Conservation (phyloP, 2,329 filamentous ascomycete genomes). For the Tolypocladium pustulatum region DNA sequence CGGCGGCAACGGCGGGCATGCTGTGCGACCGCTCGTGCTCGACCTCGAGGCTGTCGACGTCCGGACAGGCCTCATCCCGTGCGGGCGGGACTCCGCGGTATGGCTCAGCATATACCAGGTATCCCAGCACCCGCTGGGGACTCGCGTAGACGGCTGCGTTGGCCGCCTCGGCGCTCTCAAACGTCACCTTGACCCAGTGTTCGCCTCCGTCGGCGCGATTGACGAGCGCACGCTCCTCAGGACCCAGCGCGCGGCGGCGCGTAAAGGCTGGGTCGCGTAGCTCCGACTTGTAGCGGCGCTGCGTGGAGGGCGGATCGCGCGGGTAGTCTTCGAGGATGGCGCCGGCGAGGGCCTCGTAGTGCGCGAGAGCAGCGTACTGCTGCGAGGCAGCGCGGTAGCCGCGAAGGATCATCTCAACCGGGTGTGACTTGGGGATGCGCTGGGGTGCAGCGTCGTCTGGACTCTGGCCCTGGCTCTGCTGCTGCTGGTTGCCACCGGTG, state of each 20-base stretch:
- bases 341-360: conserved; percentile 80
- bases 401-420: conserved; percentile 71
- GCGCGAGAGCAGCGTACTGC: conserved; percentile 79
- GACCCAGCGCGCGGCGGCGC: conserved; percentile 52
- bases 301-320: conserved; percentile 64
- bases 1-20: conserved; percentile 19
- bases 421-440: conserved; percentile 27
- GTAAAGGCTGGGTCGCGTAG: conserved; percentile 63
- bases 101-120: conserved; percentile 59
- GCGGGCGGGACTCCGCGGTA: conserved; percentile 56
- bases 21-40: conserved; percentile 23
- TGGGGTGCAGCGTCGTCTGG: conserved; percentile 28
- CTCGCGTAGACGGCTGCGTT: conserved; percentile 60
- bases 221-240: conserved; percentile 66
- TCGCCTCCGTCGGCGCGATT: conserved; percentile 73
- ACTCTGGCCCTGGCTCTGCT: conserved; percentile 16
- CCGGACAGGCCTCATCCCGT: conserved; percentile 52
- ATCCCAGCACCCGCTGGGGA: conserved; percentile 60
- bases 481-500: conserved; percentile 17
- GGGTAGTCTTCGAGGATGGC: conserved; percentile 89
- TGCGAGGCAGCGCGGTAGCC: conserved; percentile 58
- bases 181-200: conserved; percentile 87
- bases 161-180: conserved; percentile 62
- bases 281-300: conserved; percentile 62
- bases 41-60: conserved; percentile 28